Evolutionary conservation across 371 early-diverging fungal genomes (phyloP).

Genomic region (Fennellomyces sp.): DNA sequence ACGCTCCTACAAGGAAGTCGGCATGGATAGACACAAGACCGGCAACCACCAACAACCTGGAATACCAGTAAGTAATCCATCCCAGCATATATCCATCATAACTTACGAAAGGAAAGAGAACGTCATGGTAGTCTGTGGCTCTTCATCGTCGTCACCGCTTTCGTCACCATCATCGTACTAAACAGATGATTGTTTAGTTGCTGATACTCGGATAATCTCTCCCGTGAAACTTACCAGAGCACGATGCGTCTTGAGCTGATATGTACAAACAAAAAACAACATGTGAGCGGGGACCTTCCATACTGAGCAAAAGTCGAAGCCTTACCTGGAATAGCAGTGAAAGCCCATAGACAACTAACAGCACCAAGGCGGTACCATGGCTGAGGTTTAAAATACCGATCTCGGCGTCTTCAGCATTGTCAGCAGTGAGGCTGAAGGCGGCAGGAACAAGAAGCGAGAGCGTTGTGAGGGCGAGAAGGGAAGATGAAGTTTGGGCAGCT

Average conservation of each 20-base stretch:
- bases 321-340: slow-evolving; percentile 76
- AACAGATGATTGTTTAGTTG: slow-evolving; percentile 56
- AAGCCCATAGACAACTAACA: slow-evolving; percentile 73
- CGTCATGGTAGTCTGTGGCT: slow-evolving; percentile 49
- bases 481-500: slow-evolving; percentile 78
- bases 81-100: not conserved
- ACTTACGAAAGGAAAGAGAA: slow-evolving; percentile 39
- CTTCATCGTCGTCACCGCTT: slow-evolving; percentile 52
- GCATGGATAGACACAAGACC: slow-evolving; percentile 76
- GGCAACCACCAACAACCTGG: slow-evolving; percentile 54
- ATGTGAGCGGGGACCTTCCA: slow-evolving; percentile 20
- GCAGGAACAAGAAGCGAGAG: slow-evolving; percentile 84
- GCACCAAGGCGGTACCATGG: slow-evolving; percentile 77
- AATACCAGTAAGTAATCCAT: not conserved
- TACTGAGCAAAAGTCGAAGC: slow-evolving; percentile 70
- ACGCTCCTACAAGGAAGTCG: slow-evolving; percentile 76
- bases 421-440: slow-evolving; percentile 61
- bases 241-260: slow-evolving; percentile 61
- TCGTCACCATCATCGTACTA: slow-evolving; percentile 51
- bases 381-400: slow-evolving; percentile 63
- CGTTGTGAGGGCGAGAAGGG: slow-evolving; percentile 77
- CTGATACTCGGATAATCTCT: not conserved
- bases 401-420: slow-evolving; percentile 26
- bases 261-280: slow-evolving; percentile 24
- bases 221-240: slow-evolving; percentile 42